Evolutionary conservation across 148 eudicot species (phyloP), one percentile per base, ranked within the genome.

Genomic region (Polygonum aviculare): DNA sequence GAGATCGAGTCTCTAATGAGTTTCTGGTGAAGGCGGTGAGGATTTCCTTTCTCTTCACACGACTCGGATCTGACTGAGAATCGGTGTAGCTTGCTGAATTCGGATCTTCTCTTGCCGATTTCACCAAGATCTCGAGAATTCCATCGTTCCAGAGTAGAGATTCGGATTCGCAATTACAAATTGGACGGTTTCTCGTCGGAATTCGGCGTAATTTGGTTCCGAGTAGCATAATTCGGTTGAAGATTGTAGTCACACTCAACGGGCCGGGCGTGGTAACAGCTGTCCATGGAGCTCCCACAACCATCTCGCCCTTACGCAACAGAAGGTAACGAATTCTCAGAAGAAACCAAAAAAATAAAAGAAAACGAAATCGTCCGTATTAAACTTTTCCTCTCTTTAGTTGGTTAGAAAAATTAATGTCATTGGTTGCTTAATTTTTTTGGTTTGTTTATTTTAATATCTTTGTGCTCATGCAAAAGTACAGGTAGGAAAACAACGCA

Each of bases 401-500:
- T 54, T 74, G 59, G 55, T 19, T 47, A 38, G 59, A 9, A 47
- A 73, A 73, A 10, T 73, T 45, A 18, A 2, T 47, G 59, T 21
- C 38, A 67, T 67, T 36, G 45, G 41, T 35, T 63, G 15, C 14
- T 26, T 26, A 26, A 26, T 26, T 2, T 26, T 14, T 57, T 63
- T 33, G 70, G 10, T 67, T 60, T 54, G 9, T 44, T 69, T 49
- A 75, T 60, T 49, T 67, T 54, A 9, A 67, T 31, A 35, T 15
- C 18, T 14, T 16, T 67, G 3, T 67, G 72, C 44, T 67, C 72
- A 67, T 67, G 72, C 48, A 57, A 75, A 82, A 69, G 77, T 79
- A 54, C 90, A 92, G 98, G 91, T 52, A 87, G 86, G 80, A 90
- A 89, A 81, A 79, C 92, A 41, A 92, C 96, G 7, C 97, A 90